Conservation (phyloP, 2,329 filamentous ascomycete genomes). For the Trichoderma oligosporum region DNA sequence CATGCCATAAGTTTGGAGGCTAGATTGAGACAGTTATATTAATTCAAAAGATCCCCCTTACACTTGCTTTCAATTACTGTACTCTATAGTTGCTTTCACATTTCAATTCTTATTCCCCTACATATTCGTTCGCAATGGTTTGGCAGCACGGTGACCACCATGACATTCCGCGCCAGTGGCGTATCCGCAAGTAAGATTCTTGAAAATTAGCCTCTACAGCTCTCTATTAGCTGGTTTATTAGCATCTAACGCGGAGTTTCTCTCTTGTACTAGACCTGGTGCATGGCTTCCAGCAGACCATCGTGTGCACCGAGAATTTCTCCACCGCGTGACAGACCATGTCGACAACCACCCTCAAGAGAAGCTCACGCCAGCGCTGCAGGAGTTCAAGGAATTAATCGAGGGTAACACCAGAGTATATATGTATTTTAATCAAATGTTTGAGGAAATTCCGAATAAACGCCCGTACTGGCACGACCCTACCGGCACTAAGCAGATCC, state of each 20-base stretch:
- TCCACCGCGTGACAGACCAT: slow-evolving; percentile 53
- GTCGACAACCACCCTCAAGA: slow-evolving; percentile 48
- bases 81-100: neutral
- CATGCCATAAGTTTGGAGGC: neutral
- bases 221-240: too few relatives aligned
- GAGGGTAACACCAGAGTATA: slow-evolving; percentile 60
- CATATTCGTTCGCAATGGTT: slow-evolving; percentile 40
- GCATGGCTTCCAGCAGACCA: slow-evolving; percentile 63
- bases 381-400: slow-evolving; percentile 64
- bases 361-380: slow-evolving; percentile 55
- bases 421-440: slow-evolving; percentile 67
- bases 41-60: too few relatives aligned
- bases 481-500: slow-evolving; percentile 58
- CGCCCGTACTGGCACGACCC: slow-evolving; percentile 59
- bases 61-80: neutral
- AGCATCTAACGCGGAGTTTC: too few relatives aligned
- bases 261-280: slow-evolving; percentile 40
- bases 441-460: slow-evolving; percentile 46
- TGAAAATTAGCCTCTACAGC: too few relatives aligned
- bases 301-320: slow-evolving; percentile 59
- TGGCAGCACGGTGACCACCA: slow-evolving; percentile 49
- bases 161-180: slow-evolving; percentile 48
- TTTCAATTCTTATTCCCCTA: neutral
- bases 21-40: neutral
- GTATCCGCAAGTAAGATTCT: slow-evolving; percentile 42